A percentile compares a stretch with the other conserved stretches of the same genome.
phyloP scores from a whole-genome alignment of 139 green algal genomes.

The Haematococcus lacustris region DNA sequence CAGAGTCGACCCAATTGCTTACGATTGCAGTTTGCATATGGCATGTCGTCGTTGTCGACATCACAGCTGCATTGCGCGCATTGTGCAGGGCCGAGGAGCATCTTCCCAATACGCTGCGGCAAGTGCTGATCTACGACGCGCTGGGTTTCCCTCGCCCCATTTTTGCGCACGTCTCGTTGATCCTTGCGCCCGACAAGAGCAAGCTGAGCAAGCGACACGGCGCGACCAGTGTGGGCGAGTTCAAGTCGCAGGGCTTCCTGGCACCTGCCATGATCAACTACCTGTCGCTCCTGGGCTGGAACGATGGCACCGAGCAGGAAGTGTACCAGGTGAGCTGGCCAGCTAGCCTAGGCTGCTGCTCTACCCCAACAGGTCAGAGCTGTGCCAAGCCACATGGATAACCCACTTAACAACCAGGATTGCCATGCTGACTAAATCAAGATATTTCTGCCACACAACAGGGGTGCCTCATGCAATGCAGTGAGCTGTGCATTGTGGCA shows the following conservation, averaged over 20 bases:
- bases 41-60: too few relatives aligned
- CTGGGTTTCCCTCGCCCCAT: conserved; percentile 76
- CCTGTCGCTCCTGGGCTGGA: conserved; percentile 95
- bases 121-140: conserved; percentile 93
- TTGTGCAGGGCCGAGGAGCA: conserved; percentile 88
- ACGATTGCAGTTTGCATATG: too few relatives aligned
- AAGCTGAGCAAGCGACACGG: conserved; percentile 98
- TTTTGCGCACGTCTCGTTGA: conserved; percentile 94
- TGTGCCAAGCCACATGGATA: too few relatives aligned
- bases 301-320: conserved; percentile 97
- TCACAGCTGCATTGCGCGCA: too few relatives aligned
- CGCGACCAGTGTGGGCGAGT: conserved; percentile 95
- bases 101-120: conserved; percentile 96
- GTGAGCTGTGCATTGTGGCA: too few relatives aligned
- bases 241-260: conserved; percentile 79
- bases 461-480: too few relatives aligned
- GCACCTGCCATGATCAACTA: conserved; percentile 93
- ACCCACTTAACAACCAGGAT: too few relatives aligned
- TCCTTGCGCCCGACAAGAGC: conserved; percentile 93
- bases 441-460: too few relatives aligned
- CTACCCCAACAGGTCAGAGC: too few relatives aligned
- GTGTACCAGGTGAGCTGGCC: conserved; percentile 71
- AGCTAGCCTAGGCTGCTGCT: too few relatives aligned
- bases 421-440: too few relatives aligned
- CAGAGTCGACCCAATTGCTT: too few relatives aligned